A percentile compares a stretch with the other conserved stretches of the same genome.
phyloP scores from a whole-genome alignment of 2,329 filamentous ascomycete species.

The Ophiocordyceps australis region DNA sequence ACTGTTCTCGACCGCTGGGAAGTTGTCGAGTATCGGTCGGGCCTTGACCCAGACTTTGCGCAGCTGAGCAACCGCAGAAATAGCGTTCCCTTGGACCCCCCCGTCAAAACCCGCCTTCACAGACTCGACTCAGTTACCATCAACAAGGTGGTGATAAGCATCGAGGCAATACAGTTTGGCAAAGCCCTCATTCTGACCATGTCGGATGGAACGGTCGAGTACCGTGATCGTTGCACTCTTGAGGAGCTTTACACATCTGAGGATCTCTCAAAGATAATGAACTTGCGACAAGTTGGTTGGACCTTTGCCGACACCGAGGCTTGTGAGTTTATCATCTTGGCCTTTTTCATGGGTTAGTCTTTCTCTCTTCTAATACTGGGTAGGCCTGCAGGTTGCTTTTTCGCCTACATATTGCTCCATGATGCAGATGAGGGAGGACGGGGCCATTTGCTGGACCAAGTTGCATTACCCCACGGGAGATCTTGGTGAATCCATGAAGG shows the following conservation, averaged over 20 bases:
- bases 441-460: slow-evolving; percentile 38
- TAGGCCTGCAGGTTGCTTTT: slow-evolving; percentile 40
- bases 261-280: slow-evolving; percentile 47
- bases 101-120: slow-evolving; percentile 26
- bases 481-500: slow-evolving; percentile 26
- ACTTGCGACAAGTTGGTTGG: slow-evolving; percentile 63
- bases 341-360: not conserved
- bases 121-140: slow-evolving; percentile 51
- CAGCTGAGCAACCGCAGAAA: slow-evolving; percentile 49
- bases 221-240: slow-evolving; percentile 61
- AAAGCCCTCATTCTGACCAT: slow-evolving; percentile 56
- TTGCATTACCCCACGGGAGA: slow-evolving; percentile 30
- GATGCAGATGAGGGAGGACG: slow-evolving; percentile 38
- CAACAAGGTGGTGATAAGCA: slow-evolving; percentile 51
- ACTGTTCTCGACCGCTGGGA: slow-evolving; percentile 77
- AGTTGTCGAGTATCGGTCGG: slow-evolving; percentile 47
- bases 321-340: slow-evolving; percentile 26
- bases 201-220: slow-evolving; percentile 66
- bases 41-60: slow-evolving; percentile 59
- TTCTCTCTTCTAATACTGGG: slow-evolving; percentile 4
- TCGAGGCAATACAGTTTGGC: slow-evolving; percentile 52
- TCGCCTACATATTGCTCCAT: slow-evolving; percentile 43
- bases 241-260: slow-evolving; percentile 45
- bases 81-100: slow-evolving; percentile 18
- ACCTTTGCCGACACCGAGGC: slow-evolving; percentile 46